phyloP scores from a whole-genome alignment of 352 stramenopile species.

The Globisporangium middletonii region DNA sequence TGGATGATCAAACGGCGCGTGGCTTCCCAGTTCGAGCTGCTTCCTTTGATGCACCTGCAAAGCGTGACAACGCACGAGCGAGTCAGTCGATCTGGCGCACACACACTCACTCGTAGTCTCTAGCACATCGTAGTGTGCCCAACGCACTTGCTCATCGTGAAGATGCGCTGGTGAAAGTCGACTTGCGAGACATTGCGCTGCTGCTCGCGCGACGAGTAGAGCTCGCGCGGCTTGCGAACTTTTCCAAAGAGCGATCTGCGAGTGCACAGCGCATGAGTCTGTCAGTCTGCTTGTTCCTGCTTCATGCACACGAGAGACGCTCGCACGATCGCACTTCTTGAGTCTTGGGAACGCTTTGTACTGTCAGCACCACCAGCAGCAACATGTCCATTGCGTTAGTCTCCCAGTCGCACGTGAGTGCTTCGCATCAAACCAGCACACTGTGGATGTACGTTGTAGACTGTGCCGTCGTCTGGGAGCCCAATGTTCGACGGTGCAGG shows the following conservation, averaged over 20 bases:
- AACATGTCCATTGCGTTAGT: not conserved
- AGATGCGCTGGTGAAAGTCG: slow-evolving; percentile 70
- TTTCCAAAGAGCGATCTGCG: slow-evolving; percentile 59
- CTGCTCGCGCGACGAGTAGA: slow-evolving; percentile 65
- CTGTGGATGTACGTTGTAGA: slow-evolving; percentile 53
- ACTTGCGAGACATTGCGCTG: slow-evolving; percentile 68
- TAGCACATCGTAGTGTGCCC: not conserved
- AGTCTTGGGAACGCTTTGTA: slow-evolving; percentile 76
- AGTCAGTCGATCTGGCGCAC: not conserved
- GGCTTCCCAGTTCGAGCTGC: slow-evolving; percentile 53
- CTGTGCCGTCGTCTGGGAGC: slow-evolving; percentile 64
- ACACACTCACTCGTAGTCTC: too few relatives aligned
- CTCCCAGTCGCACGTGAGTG: too few relatives aligned
- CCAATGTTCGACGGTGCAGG: slow-evolving; percentile 75
- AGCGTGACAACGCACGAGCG: not conserved
- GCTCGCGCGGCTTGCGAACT: slow-evolving; percentile 65
- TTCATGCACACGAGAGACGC: not conserved
- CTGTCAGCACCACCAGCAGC: slow-evolving; percentile 16
- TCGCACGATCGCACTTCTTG: slow-evolving; percentile 50
- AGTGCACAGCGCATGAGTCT: not conserved
- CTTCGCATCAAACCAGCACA: not conserved
- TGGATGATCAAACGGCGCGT: slow-evolving; percentile 61
- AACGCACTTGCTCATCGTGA: slow-evolving; percentile 50
- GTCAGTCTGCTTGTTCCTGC: not conserved
- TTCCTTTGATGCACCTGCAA: slow-evolving; percentile 44